A percentile compares a stretch with the other conserved stretches of the same genome.
Conservation (phyloP, 768 basidiomycete genomes). For the Boletus barrowsii region DNA sequence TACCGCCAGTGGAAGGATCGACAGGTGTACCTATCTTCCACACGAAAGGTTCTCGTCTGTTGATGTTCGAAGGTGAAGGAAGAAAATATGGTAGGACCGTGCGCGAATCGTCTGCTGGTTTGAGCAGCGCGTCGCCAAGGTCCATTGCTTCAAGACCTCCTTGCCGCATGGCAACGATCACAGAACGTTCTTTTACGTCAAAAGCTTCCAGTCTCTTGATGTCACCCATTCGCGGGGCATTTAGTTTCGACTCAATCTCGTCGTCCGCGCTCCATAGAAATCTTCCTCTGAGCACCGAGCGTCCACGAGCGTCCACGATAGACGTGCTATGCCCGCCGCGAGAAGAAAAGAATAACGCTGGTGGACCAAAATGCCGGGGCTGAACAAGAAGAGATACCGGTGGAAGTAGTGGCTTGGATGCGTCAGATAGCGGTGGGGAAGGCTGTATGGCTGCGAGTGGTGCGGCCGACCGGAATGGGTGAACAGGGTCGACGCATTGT, state of each 20-base stretch:
- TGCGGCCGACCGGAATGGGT: slow-evolving; percentile 61
- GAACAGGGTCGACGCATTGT: slow-evolving; percentile 77
- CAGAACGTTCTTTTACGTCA: slow-evolving; percentile 69
- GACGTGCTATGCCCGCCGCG: slow-evolving; percentile 88
- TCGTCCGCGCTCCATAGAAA: slow-evolving; percentile 78
- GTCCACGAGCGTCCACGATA: slow-evolving; percentile 82
- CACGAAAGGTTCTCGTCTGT: slow-evolving; percentile 70
- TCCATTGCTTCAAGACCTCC: slow-evolving; percentile 83
- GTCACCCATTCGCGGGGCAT: slow-evolving; percentile 64
- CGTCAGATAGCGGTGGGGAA: slow-evolving; percentile 30
- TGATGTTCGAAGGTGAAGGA: slow-evolving; percentile 57
- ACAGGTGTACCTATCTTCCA: slow-evolving; percentile 83
- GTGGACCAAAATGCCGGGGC: slow-evolving; percentile 81
- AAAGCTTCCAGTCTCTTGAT: slow-evolving; percentile 82
- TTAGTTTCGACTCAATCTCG: slow-evolving; percentile 36
- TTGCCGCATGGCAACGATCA: slow-evolving; percentile 83
- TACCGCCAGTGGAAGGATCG: slow-evolving; percentile 37
- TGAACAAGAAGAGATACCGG: slow-evolving; percentile 79
- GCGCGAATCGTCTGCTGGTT: slow-evolving; percentile 78
- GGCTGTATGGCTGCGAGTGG: slow-evolving; percentile 37
- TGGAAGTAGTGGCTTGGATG: slow-evolving; percentile 54
- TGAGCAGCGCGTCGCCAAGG: slow-evolving; percentile 72
- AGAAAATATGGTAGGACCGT: slow-evolving; percentile 68
- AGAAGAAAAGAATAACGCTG: slow-evolving; percentile 82
- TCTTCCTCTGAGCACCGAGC: slow-evolving; percentile 78